phyloP scores from a whole-genome alignment of 2,329 filamentous ascomycete species.

The Passalora sequoiae region DNA sequence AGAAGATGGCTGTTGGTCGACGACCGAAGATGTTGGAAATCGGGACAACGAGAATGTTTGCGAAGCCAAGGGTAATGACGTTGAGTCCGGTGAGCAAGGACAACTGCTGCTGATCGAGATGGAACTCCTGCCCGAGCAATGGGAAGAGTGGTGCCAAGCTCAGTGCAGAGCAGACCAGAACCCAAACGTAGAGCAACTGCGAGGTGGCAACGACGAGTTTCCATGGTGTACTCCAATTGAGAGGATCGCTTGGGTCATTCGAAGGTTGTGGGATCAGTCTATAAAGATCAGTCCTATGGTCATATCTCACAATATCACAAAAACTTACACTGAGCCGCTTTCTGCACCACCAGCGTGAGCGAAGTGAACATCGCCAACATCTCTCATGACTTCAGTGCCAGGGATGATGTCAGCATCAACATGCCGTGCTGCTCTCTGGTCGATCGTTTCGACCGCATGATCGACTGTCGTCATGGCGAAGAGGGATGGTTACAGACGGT shows the following conservation, averaged over 20 bases:
- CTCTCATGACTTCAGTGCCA: constrained; percentile 30
- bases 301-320: no score
- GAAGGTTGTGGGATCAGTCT: constrained; percentile 29
- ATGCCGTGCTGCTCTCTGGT: constrained; percentile 19
- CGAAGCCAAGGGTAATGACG: constrained; percentile 42
- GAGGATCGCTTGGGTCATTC: constrained; percentile 23
- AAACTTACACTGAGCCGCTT: constrained; percentile 25
- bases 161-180: constrained; percentile 40
- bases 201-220: constrained; percentile 35
- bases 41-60: constrained; percentile 44
- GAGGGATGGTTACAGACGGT: no score
- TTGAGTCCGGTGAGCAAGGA: constrained; percentile 41
- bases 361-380: constrained; percentile 26
- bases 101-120: constrained; percentile 39
- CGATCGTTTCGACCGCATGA: constrained; percentile 6
- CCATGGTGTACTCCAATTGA: constrained; percentile 29
- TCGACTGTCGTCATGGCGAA: constrained; percentile 7
- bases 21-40: constrained; percentile 43
- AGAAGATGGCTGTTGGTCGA: constrained; percentile 38
- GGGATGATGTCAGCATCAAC: constrained; percentile 29
- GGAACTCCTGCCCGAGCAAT: constrained; percentile 38
- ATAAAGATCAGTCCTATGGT: no score
- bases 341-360: constrained; percentile 25
- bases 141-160: constrained; percentile 44
- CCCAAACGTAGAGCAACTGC: constrained; percentile 41